Evolutionary conservation across 257 asterid genomes (phyloP), one percentile per base, ranked within the genome.

Genomic region (Verbascum thapsus): DNA sequence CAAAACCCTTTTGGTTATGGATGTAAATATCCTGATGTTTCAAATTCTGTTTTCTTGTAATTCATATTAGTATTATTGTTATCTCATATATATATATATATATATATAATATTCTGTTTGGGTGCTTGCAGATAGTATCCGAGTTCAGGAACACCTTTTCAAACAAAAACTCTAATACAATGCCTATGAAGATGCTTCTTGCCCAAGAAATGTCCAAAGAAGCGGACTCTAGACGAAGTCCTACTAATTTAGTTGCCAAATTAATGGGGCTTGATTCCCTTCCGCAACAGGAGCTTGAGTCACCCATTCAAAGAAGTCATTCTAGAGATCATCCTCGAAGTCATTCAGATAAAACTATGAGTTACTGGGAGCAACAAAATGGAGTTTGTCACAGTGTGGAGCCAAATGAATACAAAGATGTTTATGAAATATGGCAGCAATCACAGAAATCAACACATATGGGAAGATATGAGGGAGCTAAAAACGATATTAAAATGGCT

Each of bases 261-360:
- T 64, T 94, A 72, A 94, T 94, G 99, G 99, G 99, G 41, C 99
- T 94, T 67, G 98, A 94, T 74, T 56, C 88, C 74, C 88, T 90
- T 81, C 95, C 97, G 22, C 85, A 61, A 41, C 86, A 76, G 54
- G 85, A 79, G 61, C 71, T 89, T 67, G 84, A 73, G 67, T 53
- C 85, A 61, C 74, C 83, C 50, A 64, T 64, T 10, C 76, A 68
- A 54, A 77, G 78, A 74, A 82, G 73, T 73, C 85, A 67, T 45
- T 75, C 12, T 15, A 76, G 78, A 60, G 83, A 74, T 37, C 85
- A 78, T 61, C 82, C 88, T 48, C 79, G 88, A 61, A 73, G 81
- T 72, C 87, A 73, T 53, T 81, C 92, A 20, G 94, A 82, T 69
- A 75, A 84, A 82, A 82, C 82, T 7, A 61, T 77, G 71, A 65